Evolutionary conservation across 2,329 filamentous ascomycete genomes (phyloP).

Genomic region (Beauveria medogensis): DNA sequence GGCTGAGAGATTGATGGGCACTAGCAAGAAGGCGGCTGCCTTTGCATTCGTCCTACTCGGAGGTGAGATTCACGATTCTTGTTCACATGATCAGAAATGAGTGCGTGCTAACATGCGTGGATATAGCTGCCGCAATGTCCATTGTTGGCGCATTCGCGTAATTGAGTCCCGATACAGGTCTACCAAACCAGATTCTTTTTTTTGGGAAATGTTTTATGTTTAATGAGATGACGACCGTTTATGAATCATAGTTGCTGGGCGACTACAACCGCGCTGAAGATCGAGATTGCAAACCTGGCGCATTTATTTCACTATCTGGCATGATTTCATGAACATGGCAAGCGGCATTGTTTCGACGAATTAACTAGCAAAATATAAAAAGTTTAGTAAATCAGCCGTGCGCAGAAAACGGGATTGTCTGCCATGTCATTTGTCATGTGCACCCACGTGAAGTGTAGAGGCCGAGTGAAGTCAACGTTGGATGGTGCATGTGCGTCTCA

Average conservation of each 20-base stretch:
- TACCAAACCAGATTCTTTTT: not conserved
- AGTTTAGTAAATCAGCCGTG: no score
- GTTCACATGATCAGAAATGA: not conserved
- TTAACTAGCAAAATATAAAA: no score
- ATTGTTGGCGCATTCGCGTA: constrained; percentile 39
- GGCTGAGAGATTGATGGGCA: constrained; percentile 39
- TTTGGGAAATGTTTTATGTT: not conserved
- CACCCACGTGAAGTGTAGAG: no score
- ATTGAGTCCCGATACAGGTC: not conserved
- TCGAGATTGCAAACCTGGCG: not conserved
- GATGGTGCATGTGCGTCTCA: no score
- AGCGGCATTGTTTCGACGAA: not conserved
- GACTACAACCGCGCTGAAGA: not conserved
- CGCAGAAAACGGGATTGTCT: no score
- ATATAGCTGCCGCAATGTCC: constrained; percentile 36
- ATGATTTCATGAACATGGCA: not conserved
- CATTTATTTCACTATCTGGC: not conserved
- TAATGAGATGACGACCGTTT: not conserved
- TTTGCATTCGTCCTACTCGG: constrained; percentile 44
- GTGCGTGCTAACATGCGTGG: not conserved
- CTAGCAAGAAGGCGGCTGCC: constrained; percentile 44
- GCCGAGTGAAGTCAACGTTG: no score
- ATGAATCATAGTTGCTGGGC: not conserved
- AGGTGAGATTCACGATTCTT: constrained; percentile 29
- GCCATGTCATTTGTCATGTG: no score